Evolutionary conservation across 495 filamentous ascomycete genomes (phyloP).

Genomic region (Talaromyces trachyspermus): DNA sequence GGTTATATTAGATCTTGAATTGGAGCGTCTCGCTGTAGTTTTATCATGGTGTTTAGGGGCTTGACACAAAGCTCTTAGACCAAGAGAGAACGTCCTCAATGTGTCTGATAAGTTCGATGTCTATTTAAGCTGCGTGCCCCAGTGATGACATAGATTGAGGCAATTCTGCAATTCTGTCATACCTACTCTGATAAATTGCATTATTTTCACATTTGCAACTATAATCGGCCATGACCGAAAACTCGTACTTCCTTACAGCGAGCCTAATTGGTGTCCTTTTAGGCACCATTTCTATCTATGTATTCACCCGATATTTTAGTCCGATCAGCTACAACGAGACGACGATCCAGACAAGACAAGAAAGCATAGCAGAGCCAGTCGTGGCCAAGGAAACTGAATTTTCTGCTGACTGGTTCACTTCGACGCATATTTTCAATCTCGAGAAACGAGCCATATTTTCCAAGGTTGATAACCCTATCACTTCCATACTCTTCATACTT

Average conservation of each 20-base stretch:
- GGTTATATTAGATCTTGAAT: not conserved
- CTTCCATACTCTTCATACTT: not conserved
- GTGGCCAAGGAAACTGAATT: constrained; percentile 33
- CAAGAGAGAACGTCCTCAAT: too few species aligned
- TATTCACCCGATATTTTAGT: not conserved
- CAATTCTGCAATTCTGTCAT: too few species aligned
- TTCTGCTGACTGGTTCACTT: constrained; percentile 39
- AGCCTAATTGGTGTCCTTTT: not conserved
- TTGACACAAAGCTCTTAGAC: too few species aligned
- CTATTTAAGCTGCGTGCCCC: too few species aligned
- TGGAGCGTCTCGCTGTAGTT: not conserved
- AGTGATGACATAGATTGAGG: too few species aligned
- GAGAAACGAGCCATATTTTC: constrained; percentile 48
- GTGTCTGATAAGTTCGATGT: too few species aligned
- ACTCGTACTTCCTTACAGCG: not conserved
- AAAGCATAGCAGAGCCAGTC: not conserved
- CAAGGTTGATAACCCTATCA: constrained; percentile 19
- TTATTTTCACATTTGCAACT: not conserved
- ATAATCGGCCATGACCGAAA: not conserved
- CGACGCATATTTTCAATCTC: constrained; percentile 38
- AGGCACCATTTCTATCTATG: not conserved
- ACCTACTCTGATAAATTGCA: too few species aligned
- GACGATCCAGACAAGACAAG: not conserved
- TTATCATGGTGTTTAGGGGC: too few species aligned
- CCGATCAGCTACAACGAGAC: not conserved